Conservation (phyloP, 768 basidiomycete genomes). For the Lentinus tigrinus region DNA sequence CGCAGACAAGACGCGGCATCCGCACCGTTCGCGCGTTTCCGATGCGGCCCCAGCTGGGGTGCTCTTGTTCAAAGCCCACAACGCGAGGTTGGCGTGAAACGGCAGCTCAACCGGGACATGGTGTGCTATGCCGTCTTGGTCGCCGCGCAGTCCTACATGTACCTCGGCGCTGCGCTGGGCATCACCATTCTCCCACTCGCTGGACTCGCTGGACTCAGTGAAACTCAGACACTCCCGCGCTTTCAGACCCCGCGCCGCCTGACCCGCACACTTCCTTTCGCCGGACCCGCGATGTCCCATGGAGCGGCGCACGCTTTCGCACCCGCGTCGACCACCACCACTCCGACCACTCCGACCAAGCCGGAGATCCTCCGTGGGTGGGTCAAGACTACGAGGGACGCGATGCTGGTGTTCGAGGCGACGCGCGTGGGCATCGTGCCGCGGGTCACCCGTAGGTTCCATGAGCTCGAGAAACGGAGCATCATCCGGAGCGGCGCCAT, state of each 20-base stretch:
- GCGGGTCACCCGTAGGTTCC: slow-evolving; percentile 21
- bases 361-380: slow-evolving; percentile 18
- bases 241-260: neutral
- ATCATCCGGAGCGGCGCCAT: slow-evolving; percentile 21
- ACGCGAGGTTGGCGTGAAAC: neutral
- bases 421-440: slow-evolving; percentile 19
- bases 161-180: neutral
- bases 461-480: slow-evolving; percentile 20
- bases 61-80: neutral
- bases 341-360: slow-evolving; percentile 4
- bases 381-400: slow-evolving; percentile 21
- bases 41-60: neutral
- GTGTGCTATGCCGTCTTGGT: neutral
- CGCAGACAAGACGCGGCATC: neutral
- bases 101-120: neutral
- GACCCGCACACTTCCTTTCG: neutral
- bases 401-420: slow-evolving; percentile 21
- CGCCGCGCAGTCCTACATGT: neutral
- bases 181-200: neutral
- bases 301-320: neutral
- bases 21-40: neutral
- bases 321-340: slow-evolving; percentile 1
- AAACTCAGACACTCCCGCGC: neutral
- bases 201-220: neutral
- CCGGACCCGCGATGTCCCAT: neutral